Conservation (phyloP, 805 yeast species). For the Metschnikowia chrysomelidarum region DNA sequence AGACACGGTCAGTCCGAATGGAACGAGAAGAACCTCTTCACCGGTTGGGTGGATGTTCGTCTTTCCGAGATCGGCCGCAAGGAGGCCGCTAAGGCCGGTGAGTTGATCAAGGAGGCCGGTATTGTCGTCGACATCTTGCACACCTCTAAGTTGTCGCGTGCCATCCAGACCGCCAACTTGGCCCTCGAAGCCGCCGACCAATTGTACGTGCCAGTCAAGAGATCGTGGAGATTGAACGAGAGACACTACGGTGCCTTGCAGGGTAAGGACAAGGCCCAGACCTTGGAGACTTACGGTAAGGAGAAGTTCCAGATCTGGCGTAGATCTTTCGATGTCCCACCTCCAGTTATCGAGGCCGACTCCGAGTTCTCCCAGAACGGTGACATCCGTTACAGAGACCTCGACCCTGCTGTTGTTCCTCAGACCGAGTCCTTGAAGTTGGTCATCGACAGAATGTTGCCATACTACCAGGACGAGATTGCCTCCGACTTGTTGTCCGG, state of each 20-base stretch:
- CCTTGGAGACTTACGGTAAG: constrained; percentile 81
- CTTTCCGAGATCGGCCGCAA: constrained; percentile 79
- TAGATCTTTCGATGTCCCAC: constrained; percentile 96
- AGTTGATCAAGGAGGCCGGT: constrained; percentile 81
- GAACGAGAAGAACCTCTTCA: constrained; percentile 97
- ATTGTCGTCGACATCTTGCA: constrained; percentile 82
- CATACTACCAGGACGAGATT: constrained; percentile 94
- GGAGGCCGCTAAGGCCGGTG: constrained; percentile 95
- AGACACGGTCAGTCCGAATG: constrained; percentile 99
- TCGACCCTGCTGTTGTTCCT: constrained; percentile 87
- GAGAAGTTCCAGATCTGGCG: constrained; percentile 96
- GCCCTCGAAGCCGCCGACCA: constrained; percentile 88
- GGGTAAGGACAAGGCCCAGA: constrained; percentile 96
- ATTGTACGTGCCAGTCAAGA: constrained; percentile 84
- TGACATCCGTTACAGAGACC: constrained; percentile 80
- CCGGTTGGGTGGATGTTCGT: constrained; percentile 97
- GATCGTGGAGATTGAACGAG: constrained; percentile 98
- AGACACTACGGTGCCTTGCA: constrained; percentile 99
- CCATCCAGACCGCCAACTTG: constrained; percentile 95
- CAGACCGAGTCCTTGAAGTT: constrained; percentile 91
- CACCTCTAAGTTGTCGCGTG: constrained; percentile 91
- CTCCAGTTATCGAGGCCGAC: constrained; percentile 78
- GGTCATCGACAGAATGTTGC: constrained; percentile 94
- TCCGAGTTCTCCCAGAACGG: constrained; percentile 81
- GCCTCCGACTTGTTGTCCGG: constrained; percentile 79